These are phyloP conservation scores for Hanseniaspora lindneri DNA, from an alignment of 805 yeast species.

Conservation along the genomic window DNA sequence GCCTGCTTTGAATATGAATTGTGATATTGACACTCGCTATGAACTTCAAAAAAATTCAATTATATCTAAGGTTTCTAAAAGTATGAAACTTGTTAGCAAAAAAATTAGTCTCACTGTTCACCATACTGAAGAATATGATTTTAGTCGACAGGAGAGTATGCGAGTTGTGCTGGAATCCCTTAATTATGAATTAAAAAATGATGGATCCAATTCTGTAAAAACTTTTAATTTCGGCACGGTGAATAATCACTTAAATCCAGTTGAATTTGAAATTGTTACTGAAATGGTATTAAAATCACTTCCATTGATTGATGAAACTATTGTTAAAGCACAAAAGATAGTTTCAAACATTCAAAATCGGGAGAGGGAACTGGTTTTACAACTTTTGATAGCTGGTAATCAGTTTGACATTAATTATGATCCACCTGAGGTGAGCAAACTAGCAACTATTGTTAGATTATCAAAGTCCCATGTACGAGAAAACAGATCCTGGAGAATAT, in stretches of 20 bases:
- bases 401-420: constrained; percentile 56
- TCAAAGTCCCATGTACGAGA: constrained; percentile 63
- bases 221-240: constrained; percentile 41
- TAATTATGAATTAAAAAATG: not conserved
- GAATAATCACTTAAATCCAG: constrained; percentile 26
- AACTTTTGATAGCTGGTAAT: constrained; percentile 38
- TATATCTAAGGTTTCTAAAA: not conserved
- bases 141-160: constrained; percentile 1
- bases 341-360: constrained; percentile 15
- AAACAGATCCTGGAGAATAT: constrained; percentile 77
- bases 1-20: not conserved
- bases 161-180: constrained; percentile 12
- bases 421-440: constrained; percentile 81
- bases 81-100: not conserved
- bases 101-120: constrained; percentile 1
- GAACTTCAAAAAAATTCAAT: constrained; percentile 10
- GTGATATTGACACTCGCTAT: not conserved
- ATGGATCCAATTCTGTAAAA: not conserved
- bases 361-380: constrained; percentile 32
- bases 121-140: not conserved
- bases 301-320: not conserved
- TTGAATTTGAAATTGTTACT: constrained; percentile 14
- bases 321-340: not conserved
- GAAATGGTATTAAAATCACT: constrained; percentile 16
- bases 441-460: constrained; percentile 67